Evolutionary conservation across 2,329 filamentous ascomycete genomes (phyloP).

Genomic region (Fusarium camptoceras): DNA sequence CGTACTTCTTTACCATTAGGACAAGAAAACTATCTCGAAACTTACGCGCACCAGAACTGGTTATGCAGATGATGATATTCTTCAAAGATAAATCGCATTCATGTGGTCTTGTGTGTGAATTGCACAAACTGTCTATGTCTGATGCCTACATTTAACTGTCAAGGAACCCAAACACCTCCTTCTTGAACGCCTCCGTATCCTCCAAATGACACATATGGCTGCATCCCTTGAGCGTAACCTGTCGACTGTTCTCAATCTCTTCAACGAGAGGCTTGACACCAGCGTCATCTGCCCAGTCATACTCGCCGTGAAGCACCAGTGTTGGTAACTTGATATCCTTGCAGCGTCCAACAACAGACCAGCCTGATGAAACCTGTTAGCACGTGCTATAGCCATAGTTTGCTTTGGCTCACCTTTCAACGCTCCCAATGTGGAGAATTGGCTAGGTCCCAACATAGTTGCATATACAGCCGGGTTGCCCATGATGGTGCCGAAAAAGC

Average conservation of each 20-base stretch:
- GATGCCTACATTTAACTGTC: neutral
- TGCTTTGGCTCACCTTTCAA: neutral
- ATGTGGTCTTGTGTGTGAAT: neutral
- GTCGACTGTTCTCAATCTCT: conserved; percentile 8
- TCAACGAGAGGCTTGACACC: conserved; percentile 7
- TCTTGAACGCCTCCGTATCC: conserved; percentile 9
- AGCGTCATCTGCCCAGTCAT: conserved; percentile 8
- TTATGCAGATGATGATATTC: neutral
- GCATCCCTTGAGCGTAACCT: conserved; percentile 7
- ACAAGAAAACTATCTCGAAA: neutral
- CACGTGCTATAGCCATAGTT: neutral
- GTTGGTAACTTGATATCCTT: conserved; percentile 10
- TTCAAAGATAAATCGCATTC: neutral
- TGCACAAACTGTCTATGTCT: neutral
- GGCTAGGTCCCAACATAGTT: conserved; percentile 8
- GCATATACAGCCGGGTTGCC: conserved; percentile 8
- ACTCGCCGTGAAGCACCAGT: conserved; percentile 1
- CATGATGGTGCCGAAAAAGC: conserved; percentile 4
- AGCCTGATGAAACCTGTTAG: neutral
- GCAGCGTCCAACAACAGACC: conserved; percentile 8
- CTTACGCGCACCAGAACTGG: neutral
- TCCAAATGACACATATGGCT: conserved; percentile 9
- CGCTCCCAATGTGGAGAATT: conserved; percentile 1
- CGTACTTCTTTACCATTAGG: neutral
- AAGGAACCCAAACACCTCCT: conserved; percentile 6